A percentile compares a stretch with the other conserved stretches of the same genome.
Evolutionary conservation across 2,329 filamentous ascomycete genomes (phyloP).

Genomic region (Epichloe amarillans): DNA sequence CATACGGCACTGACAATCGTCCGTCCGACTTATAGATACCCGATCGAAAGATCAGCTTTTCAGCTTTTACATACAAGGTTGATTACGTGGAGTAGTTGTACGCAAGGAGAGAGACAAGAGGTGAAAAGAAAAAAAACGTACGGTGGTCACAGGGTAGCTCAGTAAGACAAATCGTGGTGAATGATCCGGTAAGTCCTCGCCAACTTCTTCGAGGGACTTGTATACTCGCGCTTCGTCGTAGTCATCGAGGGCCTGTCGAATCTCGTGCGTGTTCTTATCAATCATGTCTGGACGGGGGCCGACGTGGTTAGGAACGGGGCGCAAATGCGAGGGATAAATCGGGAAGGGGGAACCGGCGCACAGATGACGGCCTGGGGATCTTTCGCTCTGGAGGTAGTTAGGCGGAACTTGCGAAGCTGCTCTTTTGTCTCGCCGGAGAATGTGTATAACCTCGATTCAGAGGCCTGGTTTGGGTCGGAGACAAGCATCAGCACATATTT

Average conservation of each 20-base stretch:
- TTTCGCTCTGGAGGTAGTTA: constrained; percentile 76
- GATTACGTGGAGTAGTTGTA: not conserved
- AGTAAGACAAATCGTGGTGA: constrained; percentile 80
- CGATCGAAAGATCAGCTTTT: too few species aligned
- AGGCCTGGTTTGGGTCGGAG: constrained; percentile 25
- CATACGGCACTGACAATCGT: constrained; percentile 78
- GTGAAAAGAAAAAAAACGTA: not conserved
- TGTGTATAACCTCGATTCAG: constrained; percentile 81
- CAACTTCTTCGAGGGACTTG: constrained; percentile 65
- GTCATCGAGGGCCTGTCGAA: constrained; percentile 45
- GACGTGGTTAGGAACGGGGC: not conserved
- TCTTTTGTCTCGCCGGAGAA: constrained; percentile 86
- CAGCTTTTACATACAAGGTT: too few species aligned
- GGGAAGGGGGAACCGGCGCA: constrained; percentile 27
- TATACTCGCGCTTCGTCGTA: constrained; percentile 64
- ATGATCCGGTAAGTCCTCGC: constrained; percentile 84
- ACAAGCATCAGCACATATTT: not conserved
- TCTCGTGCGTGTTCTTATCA: constrained; percentile 80
- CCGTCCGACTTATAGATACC: constrained; percentile 51
- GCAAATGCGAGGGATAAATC: not conserved
- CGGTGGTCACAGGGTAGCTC: constrained; percentile 60
- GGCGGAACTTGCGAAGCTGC: constrained; percentile 84
- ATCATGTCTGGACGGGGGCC: constrained; percentile 56
- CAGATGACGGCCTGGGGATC: constrained; percentile 87
- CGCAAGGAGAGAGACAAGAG: not conserved